Evolutionary conservation across 2,329 filamentous ascomycete species (phyloP).

Genomic region (Venturia aucupariae): DNA sequence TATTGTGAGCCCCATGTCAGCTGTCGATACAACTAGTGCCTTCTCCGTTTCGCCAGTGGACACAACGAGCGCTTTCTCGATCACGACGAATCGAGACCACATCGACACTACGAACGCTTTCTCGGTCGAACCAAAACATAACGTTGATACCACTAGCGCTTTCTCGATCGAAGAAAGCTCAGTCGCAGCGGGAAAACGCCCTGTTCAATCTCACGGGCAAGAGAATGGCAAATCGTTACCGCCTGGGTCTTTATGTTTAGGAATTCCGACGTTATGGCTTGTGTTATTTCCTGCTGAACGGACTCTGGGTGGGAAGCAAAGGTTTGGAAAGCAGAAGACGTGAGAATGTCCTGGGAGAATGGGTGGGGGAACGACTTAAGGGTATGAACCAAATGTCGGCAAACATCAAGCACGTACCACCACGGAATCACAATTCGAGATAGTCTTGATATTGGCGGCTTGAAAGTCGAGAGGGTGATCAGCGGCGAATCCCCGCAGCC

Average conservation of each 20-base stretch:
- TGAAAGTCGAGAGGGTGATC: no score
- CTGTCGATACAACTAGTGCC: not conserved
- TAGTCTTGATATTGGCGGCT: no score
- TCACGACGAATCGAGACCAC: not conserved
- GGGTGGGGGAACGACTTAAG: no score
- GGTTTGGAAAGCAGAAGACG: not conserved
- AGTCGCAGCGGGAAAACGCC: not conserved
- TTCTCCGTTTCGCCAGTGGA: not conserved
- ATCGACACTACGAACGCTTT: not conserved
- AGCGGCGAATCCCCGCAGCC: no score
- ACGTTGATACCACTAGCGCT: not conserved
- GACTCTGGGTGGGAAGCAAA: not conserved
- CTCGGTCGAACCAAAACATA: not conserved
- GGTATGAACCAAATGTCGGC: no score
- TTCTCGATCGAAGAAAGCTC: not conserved
- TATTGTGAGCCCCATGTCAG: not conserved
- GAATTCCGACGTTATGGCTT: not conserved
- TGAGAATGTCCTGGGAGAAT: no score
- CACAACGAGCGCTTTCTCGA: not conserved
- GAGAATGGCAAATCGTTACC: not conserved
- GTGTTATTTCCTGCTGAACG: not conserved
- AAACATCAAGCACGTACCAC: no score
- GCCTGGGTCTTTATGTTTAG: not conserved
- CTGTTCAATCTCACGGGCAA: not conserved
- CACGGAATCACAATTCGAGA: no score